Evolutionary conservation across 805 yeast species (phyloP).

Genomic region (Teunomyces atbi): DNA sequence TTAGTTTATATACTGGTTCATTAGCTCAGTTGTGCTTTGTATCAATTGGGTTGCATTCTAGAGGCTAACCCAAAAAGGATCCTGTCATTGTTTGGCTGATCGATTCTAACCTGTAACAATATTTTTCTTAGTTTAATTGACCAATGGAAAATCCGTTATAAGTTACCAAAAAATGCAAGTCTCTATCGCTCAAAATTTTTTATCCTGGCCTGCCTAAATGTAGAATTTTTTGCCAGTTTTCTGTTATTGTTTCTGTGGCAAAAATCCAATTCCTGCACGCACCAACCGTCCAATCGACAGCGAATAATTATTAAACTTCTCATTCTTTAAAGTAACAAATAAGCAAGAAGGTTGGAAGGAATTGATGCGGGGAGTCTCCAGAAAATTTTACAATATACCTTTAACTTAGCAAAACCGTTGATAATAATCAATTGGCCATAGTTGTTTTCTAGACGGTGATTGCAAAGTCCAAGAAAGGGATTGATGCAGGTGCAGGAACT

Average conservation of each 20-base stretch:
- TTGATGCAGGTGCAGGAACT: neutral
- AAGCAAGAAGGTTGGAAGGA: too few relatives aligned
- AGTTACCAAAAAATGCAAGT: neutral
- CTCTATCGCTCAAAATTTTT: neutral
- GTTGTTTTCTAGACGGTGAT: neutral
- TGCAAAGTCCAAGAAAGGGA: neutral
- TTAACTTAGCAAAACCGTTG: too few relatives aligned
- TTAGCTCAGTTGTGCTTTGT: too few relatives aligned
- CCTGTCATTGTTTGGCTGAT: neutral
- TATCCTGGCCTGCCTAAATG: neutral
- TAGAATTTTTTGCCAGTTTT: neutral
- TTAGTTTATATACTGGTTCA: neutral
- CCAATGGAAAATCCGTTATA: neutral
- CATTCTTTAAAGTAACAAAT: too few relatives aligned
- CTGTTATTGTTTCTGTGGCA: neutral
- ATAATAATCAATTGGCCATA: too few relatives aligned
- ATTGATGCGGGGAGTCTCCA: too few relatives aligned
- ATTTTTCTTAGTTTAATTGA: neutral
- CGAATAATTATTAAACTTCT: neutral
- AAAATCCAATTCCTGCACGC: slow-evolving; percentile 1
- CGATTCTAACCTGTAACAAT: neutral
- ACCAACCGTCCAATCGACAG: neutral
- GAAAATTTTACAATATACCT: too few relatives aligned
- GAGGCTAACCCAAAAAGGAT: neutral
- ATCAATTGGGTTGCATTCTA: neutral